Base-by-base conservation (phyloP, 345 rosid species). In the Salix exigua region DNA sequence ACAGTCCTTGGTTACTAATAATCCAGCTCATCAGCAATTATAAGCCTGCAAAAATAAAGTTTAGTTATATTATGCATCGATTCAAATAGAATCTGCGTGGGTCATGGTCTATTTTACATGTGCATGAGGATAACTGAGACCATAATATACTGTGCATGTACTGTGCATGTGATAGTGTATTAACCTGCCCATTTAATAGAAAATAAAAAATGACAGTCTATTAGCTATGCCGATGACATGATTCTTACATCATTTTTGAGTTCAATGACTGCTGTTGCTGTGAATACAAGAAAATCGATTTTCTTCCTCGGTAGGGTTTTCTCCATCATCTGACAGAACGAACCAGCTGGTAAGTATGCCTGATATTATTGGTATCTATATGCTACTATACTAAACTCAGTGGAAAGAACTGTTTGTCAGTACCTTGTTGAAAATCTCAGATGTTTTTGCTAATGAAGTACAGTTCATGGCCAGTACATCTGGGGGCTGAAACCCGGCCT, bases 21-120 rank as follows among this genome's bases (percentile, higher is more conserved):
- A 79, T 93, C 99, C 89, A 95, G 78, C 85, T 92, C 99, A 83
- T 93, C 99, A 17, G 89, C 96, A 78, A 94, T 86, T 53, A 94
- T 73, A 9, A 94, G 73, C 92, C 99, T 91, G 89, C 78, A 33
- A 83, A 64, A 1, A 51, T 13, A 2, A 14, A 40, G 40, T 30
- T 16, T 68, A 25, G 2, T 51, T 8, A 50, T 1, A 61, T 19
- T 23, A 61, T 33, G 17, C 26, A 73, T 31, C 30, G 65, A 21
- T 53, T 25, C 33, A 4, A 50, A 16, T 12, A 73, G 21, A 73
- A 6, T 48, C 25, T 46, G 66, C 67, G 25, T 42, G 5, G 33
- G 50, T 21, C 67, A 48, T n/a, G 26, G 37, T 23, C 65, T 13
- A 48, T 46, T n/a, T 44, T 51, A 30, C 33, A 37, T 71, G 44